Evolutionary conservation across 352 stramenopile species (phyloP).

Genomic region (Peronospora destructor): DNA sequence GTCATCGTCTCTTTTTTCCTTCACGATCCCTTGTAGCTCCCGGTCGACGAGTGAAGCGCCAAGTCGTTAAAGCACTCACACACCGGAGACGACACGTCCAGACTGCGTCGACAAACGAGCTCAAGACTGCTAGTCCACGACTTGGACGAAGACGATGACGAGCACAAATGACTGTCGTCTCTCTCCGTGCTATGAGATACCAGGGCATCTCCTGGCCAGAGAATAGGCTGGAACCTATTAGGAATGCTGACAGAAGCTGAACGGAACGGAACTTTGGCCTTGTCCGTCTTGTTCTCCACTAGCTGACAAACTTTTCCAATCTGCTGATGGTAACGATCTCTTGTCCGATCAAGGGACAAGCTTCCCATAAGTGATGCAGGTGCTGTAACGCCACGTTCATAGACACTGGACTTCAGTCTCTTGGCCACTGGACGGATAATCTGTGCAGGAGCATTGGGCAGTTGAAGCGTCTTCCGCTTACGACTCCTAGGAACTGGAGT

Average conservation of each 20-base stretch:
- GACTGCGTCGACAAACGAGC: constrained; percentile 58
- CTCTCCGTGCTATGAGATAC: constrained; percentile 13
- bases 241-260: constrained; percentile 57
- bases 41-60: constrained; percentile 49
- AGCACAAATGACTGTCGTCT: constrained; percentile 25
- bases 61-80: constrained; percentile 53
- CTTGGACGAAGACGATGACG: constrained; percentile 55
- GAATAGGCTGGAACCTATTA: constrained; percentile 29
- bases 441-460: constrained; percentile 29
- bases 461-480: constrained; percentile 52
- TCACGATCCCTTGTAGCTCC: constrained; percentile 55
- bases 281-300: constrained; percentile 13
- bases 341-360: constrained; percentile 19
- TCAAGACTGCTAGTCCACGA: constrained; percentile 44
- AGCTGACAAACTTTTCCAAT: neutral
- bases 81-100: constrained; percentile 63
- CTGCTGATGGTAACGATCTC: constrained; percentile 2
- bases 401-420: constrained; percentile 41
- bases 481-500: constrained; percentile 23
- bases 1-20: neutral
- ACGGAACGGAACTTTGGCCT: constrained; percentile 7
- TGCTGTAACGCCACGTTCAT: constrained; percentile 26
- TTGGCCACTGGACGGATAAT: constrained; percentile 51
- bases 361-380: constrained; percentile 28
- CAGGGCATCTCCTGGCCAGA: constrained; percentile 23